These are phyloP conservation scores for Collybia sp. DNA, from an alignment of 768 basidiomycete species.

Conservation along the genomic window DNA sequence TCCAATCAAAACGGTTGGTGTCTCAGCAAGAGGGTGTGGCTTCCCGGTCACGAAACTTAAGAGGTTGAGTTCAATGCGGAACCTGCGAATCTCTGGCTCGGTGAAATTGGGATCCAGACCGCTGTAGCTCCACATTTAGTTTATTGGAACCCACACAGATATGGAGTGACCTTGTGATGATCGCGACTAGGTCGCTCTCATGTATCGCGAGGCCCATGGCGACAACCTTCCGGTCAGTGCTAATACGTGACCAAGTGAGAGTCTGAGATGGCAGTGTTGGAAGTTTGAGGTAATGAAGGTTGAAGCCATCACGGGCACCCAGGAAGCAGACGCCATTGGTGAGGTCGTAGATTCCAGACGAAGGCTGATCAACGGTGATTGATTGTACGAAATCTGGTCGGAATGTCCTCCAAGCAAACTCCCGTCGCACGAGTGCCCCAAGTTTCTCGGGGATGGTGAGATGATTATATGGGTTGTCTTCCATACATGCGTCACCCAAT, in stretches of 20 bases:
- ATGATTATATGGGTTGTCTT: conserved; percentile 3
- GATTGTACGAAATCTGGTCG: conserved; percentile 3
- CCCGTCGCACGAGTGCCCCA: conserved; percentile 2
- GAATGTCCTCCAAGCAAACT: conserved; percentile 8
- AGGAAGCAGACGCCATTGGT: conserved; percentile 34
- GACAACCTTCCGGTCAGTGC: conserved; percentile 23
- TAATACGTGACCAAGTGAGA: conserved; percentile 22
- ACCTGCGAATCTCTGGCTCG: no score
- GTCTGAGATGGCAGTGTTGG: conserved; percentile 20
- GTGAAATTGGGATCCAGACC: no score
- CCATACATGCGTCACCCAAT: conserved; percentile 3
- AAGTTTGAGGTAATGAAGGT: conserved; percentile 26
- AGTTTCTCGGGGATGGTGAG: conserved; percentile 4
- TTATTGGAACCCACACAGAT: no score
- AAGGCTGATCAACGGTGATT: conserved; percentile 5
- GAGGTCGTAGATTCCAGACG: conserved; percentile 35
- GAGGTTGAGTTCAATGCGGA: conserved; percentile 13
- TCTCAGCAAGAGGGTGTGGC: conserved; percentile 29
- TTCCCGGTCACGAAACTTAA: conserved; percentile 29
- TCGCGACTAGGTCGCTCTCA: conserved; percentile 38
- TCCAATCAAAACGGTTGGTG: conserved; percentile 21
- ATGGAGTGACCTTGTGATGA: conserved; percentile 30
- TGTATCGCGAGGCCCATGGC: conserved; percentile 37
- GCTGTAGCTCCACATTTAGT: no score
- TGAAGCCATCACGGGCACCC: conserved; percentile 19